Evolutionary conservation across 495 filamentous ascomycete species (phyloP), one percentile per base, ranked within the genome.

Genomic region (Gamarada debralockiae): DNA sequence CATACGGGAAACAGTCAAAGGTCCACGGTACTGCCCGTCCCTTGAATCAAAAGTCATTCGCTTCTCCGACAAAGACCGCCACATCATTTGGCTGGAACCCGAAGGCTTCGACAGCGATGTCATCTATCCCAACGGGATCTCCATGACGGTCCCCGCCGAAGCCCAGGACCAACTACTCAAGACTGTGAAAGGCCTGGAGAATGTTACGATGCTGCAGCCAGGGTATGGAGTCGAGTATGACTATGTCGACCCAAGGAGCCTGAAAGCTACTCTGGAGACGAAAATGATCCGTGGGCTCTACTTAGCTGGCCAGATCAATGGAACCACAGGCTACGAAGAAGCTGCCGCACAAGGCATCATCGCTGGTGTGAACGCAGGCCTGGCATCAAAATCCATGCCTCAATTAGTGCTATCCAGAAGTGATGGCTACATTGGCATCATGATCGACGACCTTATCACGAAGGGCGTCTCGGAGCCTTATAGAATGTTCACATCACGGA

Each of bases 171-270:
- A 81, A 36, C 82, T 96, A 67, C 76, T 98, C 10, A 86, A 82
- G 48, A 95, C 89, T 0, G 85, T 98, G 49, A 77, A 68, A 15
- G 93, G 93, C 12, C 81, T 98, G 21, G 92, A 96, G 65, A 83
- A 96, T 56, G 90, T 89, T 2, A 81, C 71, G 39, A 97, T 98
- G 95, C 84, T 96, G 3, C 95, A 97, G 63, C 85, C 93, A 2
- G 93, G 93, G 43, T 98, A 98, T 65, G 93, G 93, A 40, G 93
- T 98, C 6, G 93, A 98, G 70, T 98, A 98, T 67, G 93, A 98
- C 73, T 98, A 97, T 68, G 87, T 98, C 9, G 93, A 98, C 65
- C 95, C 93, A 8, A 87, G 93, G 48, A 86, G 83, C 62, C 75
- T 98, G 8, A 84, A 83, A 55, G 81, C 87, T 18, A 91, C 93